Base-by-base conservation (phyloP, 306 rosid genomes). In the Cicer cuneatum region DNA sequence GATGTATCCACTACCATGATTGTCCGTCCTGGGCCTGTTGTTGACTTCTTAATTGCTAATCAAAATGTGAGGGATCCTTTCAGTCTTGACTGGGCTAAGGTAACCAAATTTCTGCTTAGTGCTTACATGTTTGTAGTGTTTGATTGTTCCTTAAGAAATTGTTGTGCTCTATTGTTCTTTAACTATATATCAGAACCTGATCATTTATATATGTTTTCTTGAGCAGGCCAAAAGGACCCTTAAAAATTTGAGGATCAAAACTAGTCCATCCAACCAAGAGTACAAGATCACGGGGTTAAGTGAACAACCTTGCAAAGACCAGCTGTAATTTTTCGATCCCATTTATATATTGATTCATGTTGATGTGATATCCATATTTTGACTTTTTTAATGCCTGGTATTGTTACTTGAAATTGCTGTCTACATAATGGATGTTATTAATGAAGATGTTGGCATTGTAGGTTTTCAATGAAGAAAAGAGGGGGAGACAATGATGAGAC, bases 1-100 rank as follows among this genome's bases (percentile, higher is more conserved):
- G 99, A 95, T 85, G 97, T 92, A 19, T 95, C 99, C 0, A 95
- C 99, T 5, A 95, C 99, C 2, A 95, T 92, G 96, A 85, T 92
- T 5, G 83, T 95, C 37, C 85, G 79, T 16, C 98, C 97, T 40
- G 99, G 98, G 0, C 98, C 99, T 1, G 93, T 95, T 49, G 96
- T 95, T n/a, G 97, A 92, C 71, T 95, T 95, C 42, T 53, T 95
- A 15, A 89, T 95, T 51, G 72, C 86, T 15, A 92, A 92, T 79
- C 99, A 95, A 58, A 86, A 83, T 81, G 99, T 78, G 15, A 81
- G 84, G 46, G 93, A 92, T 81, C 97, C 98, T 0, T 87, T 12
- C 78, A 42, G 66, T 8, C 83, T 95, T 10, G 96, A 95, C 74
- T 95, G 99, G 99, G 79, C 73, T 0, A 95, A 95, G 96, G 99